phyloP scores from a whole-genome alignment of 108 stramenopile genomes.

The Licmophora abbreviata region DNA sequence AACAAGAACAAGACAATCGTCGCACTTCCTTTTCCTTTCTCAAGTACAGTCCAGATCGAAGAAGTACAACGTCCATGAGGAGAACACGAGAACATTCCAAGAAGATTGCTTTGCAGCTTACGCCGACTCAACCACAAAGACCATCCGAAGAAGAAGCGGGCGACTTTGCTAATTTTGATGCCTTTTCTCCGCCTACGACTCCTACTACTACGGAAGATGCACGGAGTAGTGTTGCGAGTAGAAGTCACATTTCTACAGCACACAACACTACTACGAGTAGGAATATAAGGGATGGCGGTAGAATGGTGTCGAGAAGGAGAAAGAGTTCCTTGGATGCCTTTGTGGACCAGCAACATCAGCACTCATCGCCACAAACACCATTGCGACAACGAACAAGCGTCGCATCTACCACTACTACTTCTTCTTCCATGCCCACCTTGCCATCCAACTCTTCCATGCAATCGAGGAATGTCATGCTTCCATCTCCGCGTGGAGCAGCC shows the following conservation, averaged over 20 bases:
- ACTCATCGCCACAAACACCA: too few species aligned
- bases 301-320: background rate
- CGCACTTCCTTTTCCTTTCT: conserved; percentile 2
- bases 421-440: conserved; percentile 20
- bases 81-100: conserved; percentile 6
- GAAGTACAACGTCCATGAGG: background rate
- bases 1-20: too few species aligned
- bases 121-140: conserved; percentile 2
- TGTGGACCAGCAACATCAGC: too few species aligned
- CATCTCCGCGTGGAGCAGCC: conserved; percentile 9
- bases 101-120: conserved; percentile 4
- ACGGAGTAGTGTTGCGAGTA: background rate
- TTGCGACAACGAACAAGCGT: too few species aligned
- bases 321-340: too few species aligned
- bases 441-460: conserved; percentile 38
- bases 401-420: too few species aligned
- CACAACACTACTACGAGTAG: background rate
- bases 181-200: background rate
- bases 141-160: too few species aligned
- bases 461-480: background rate
- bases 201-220: background rate
- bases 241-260: background rate
- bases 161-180: background rate
- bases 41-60: background rate
- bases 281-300: background rate